These are phyloP conservation scores for Leishmania martiniquensis DNA, from an alignment of 208 protist species.

Conservation along the genomic window DNA sequence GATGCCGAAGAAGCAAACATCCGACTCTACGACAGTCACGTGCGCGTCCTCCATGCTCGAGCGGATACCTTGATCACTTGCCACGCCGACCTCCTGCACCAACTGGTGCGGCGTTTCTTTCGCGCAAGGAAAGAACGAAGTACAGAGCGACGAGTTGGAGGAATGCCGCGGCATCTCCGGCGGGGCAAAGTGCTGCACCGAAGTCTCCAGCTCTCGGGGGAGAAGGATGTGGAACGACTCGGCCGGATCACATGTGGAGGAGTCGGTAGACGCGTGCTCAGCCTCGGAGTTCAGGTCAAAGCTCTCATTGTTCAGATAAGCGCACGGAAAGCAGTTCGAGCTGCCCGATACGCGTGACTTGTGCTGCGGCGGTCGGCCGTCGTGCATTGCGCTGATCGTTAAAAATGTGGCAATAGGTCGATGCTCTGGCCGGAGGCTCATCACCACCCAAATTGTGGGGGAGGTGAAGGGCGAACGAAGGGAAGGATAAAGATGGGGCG, in stretches of 20 bases:
- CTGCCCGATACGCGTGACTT: constrained; percentile 6
- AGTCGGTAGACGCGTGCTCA: constrained; percentile 17
- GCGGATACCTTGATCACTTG: constrained; percentile 77
- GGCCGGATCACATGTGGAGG: constrained; percentile 2
- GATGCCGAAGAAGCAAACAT: constrained; percentile 74
- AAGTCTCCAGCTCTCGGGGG: constrained; percentile 6
- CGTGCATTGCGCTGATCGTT: neutral
- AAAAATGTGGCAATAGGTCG: neutral
- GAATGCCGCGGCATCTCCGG: neutral
- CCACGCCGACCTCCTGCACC: constrained; percentile 60
- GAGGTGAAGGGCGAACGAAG: neutral
- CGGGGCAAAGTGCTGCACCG: constrained; percentile 6
- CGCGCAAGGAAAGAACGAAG: constrained; percentile 16
- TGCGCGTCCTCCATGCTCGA: constrained; percentile 88
- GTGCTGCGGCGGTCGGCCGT: neutral
- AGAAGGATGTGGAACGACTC: constrained; percentile 10
- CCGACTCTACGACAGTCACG: constrained; percentile 43
- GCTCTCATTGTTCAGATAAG: constrained; percentile 13
- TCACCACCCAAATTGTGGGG: neutral
- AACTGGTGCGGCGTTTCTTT: constrained; percentile 15
- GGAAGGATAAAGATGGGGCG: neutral
- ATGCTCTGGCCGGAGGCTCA: neutral
- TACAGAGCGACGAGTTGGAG: constrained; percentile 4
- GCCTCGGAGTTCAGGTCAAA: constrained; percentile 31
- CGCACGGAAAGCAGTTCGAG: constrained; percentile 7